These are phyloP conservation scores for Entophlyctis luteolus DNA, from an alignment of 192 early-diverging fungal genomes.

Conservation along the genomic window DNA sequence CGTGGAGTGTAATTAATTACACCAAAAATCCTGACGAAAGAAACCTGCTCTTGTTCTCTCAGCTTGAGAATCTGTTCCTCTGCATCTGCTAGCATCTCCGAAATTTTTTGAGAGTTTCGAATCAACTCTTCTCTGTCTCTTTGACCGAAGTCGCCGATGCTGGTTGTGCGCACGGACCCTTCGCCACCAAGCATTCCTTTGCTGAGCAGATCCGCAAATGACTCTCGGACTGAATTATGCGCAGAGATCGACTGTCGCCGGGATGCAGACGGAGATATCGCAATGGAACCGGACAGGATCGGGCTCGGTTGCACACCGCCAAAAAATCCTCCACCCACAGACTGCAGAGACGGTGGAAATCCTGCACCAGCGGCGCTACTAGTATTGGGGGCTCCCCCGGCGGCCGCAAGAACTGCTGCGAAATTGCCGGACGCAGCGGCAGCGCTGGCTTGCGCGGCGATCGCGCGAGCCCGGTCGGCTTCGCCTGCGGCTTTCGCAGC, in stretches of 20 bases:
- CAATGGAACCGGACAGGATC: neutral
- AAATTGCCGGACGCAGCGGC: conserved; percentile 10
- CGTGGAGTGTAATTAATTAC: neutral
- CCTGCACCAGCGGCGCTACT: neutral
- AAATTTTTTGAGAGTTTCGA: conserved; percentile 21
- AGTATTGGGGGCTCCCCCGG: neutral
- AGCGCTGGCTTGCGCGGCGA: conserved; percentile 18
- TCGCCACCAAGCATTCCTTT: neutral
- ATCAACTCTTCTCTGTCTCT: conserved; percentile 20
- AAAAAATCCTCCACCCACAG: conserved; percentile 14
- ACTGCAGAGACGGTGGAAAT: neutral
- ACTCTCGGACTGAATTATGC: neutral
- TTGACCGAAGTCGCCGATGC: neutral
- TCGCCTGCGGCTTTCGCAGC: conserved; percentile 1
- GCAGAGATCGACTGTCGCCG: neutral
- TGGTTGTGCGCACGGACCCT: neutral
- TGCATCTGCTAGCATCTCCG: conserved; percentile 23
- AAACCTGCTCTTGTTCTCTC: conserved; percentile 9
- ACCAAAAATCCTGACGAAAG: neutral
- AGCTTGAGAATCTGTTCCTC: conserved; percentile 25
- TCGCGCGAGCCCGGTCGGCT: conserved; percentile 16
- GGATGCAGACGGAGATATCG: neutral
- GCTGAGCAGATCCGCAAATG: conserved; percentile 19
- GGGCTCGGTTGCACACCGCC: neutral
- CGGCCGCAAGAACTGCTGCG: conserved; percentile 2